phyloP scores from a whole-genome alignment of 139 green algal genomes.

The Edaphochlamys debaryana region DNA sequence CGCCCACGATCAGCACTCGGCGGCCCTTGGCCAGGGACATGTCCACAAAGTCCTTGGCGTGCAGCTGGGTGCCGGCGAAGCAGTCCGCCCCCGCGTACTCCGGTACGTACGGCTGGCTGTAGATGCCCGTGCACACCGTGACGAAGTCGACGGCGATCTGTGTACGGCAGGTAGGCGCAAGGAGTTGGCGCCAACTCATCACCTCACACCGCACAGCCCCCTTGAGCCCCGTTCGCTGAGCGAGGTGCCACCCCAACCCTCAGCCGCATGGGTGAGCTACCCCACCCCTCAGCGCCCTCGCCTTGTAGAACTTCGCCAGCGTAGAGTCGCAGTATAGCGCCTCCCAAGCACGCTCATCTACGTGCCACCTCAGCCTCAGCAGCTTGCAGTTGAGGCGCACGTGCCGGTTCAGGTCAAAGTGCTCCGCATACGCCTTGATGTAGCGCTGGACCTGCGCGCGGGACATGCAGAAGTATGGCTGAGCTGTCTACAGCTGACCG shows the following conservation, averaged over 20 bases:
- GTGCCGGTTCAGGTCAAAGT: not conserved
- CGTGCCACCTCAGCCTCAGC: not conserved
- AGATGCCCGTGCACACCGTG: constrained; percentile 20
- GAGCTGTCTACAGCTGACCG: no score
- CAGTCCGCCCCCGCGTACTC: not conserved
- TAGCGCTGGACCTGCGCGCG: not conserved
- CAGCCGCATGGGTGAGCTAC: not conserved
- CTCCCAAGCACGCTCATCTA: not conserved
- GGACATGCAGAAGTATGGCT: no score
- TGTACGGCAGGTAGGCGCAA: not conserved
- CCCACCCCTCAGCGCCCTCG: no score
- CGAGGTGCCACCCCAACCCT: no score
- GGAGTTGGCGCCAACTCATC: not conserved
- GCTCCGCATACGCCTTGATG: not conserved
- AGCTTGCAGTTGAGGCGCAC: not conserved
- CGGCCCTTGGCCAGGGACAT: not conserved
- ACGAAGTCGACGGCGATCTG: constrained; percentile 2
- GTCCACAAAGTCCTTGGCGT: constrained; percentile 8
- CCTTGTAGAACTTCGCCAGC: not conserved
- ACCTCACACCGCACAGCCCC: not conserved
- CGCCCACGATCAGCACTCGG: constrained; percentile 29
- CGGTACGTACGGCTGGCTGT: not conserved
- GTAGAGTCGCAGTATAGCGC: not conserved
- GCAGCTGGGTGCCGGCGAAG: not conserved
- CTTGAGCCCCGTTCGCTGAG: no score